Percentiles rank a stretch among this genome's conserved stretches.
phyloP scores from a whole-genome alignment of 306 rosid species.

The Vigna reflexopilosa region DNA sequence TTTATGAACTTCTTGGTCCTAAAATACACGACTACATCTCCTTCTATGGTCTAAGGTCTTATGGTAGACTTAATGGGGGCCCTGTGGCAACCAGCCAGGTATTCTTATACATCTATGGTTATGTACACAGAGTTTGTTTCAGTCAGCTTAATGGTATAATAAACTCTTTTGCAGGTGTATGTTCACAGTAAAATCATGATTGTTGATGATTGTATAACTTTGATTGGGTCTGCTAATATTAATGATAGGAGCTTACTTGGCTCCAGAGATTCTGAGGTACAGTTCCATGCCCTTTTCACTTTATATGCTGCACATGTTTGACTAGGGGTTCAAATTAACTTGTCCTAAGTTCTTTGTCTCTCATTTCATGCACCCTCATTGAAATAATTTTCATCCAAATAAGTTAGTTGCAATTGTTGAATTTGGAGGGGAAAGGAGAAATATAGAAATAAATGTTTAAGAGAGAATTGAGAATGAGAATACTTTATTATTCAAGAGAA shows the following conservation, averaged over 20 bases:
- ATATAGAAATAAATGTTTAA: not conserved
- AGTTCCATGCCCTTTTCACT: conserved; percentile 33
- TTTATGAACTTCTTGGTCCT: conserved; percentile 74
- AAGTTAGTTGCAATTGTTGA: not conserved
- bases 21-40: conserved; percentile 88
- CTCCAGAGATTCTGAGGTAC: conserved; percentile 97
- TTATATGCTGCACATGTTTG: conserved; percentile 27
- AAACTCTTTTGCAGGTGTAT: conserved; percentile 67
- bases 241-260: conserved; percentile 98
- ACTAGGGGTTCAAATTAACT: conserved; percentile 12
- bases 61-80: conserved; percentile 87
- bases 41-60: conserved; percentile 88
- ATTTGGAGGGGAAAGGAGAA: conserved; percentile 5
- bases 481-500: not conserved
- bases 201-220: conserved; percentile 74
- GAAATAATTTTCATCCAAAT: conserved; percentile 1
- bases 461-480: not conserved
- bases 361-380: conserved; percentile 19
- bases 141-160: conserved; percentile 39
- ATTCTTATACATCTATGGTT: conserved; percentile 33
- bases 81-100: conserved; percentile 98
- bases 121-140: conserved; percentile 25
- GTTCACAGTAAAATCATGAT: conserved; percentile 99
- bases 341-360: not conserved
- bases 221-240: conserved; percentile 98